phyloP scores from a whole-genome alignment of 2,329 filamentous ascomycete genomes.

The Grosmannia huntii region DNA sequence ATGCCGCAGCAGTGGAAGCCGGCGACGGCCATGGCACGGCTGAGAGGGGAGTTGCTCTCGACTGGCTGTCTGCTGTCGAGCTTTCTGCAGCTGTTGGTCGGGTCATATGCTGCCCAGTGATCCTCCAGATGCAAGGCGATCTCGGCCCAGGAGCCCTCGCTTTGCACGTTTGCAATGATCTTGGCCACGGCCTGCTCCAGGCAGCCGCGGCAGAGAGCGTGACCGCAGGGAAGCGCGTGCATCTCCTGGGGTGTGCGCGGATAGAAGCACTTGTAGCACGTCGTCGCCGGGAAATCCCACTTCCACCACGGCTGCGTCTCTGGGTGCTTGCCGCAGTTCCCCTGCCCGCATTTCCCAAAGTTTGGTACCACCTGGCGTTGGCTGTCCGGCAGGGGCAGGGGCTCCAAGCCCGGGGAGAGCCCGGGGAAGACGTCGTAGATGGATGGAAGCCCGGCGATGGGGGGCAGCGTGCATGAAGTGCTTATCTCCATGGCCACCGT shows the following conservation, averaged over 20 bases:
- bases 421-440: too few species aligned
- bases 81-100: background rate
- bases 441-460: background rate
- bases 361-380: background rate
- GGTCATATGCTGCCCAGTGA: background rate
- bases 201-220: slow-evolving; percentile 6
- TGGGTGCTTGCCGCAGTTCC: background rate
- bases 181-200: background rate
- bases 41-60: background rate
- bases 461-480: background rate
- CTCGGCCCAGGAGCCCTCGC: background rate
- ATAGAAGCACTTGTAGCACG: slow-evolving; percentile 2
- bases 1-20: slow-evolving; percentile 6
- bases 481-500: background rate
- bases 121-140: background rate
- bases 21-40: background rate
- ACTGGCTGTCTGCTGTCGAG: background rate
- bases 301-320: background rate
- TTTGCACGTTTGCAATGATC: background rate
- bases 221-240: slow-evolving; percentile 9
- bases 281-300: background rate
- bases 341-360: background rate
- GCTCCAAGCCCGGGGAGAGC: background rate
- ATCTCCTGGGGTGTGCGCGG: background rate
- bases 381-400: background rate